Base-by-base conservation (phyloP, 176 grass and related monocot species). In the Carex scoparia region DNA sequence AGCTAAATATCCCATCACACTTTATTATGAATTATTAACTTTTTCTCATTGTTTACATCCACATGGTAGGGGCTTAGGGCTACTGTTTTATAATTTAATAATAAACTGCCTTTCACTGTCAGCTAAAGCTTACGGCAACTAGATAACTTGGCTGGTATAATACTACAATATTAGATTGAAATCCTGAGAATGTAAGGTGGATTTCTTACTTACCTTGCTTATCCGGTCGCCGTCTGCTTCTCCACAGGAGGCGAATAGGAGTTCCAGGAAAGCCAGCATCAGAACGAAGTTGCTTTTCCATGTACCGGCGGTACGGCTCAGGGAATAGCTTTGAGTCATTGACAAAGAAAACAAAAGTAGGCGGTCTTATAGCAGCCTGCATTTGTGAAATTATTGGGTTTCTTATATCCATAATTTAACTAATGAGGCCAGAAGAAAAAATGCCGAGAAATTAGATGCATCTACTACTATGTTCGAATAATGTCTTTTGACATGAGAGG, bases 281-380 rank as follows among this genome's bases (percentile, higher is more conserved):
- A 30, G 89, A 86, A 42, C 95, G 89, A n/a, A 94, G 86, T 77
- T 98, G 91, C 84, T 98, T 98, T 86, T 98, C 91, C 91, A 98
- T 94, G 69, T 98, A 98, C 2, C 95, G 89, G 6, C 91, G 87
- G 31, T 94, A 98, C 0, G 89, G 90, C n/a, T 94, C 95, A 19
- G 95, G 83, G 73, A 94, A 94, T 23, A 98, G 91, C 85, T 98
- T 98, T 1, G 88, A 92, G 53, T 98, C 95, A 37, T 98, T 98
- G 38, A 98, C 95, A 69, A 97, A 93, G 83, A 97, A 90, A 83
- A 97, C 95, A 84, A 97, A 98, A 16, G 95, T 98, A 71, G 95
- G 92, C 10, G 95, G 95, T 65, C 91, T 79, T 53, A 91, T 14
- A 79, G 95, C 95, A 87, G 91, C 95, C 95, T 94, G 71, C 79